phyloP scores from a whole-genome alignment of 805 yeast genomes.

The Brettanomyces nanus region DNA sequence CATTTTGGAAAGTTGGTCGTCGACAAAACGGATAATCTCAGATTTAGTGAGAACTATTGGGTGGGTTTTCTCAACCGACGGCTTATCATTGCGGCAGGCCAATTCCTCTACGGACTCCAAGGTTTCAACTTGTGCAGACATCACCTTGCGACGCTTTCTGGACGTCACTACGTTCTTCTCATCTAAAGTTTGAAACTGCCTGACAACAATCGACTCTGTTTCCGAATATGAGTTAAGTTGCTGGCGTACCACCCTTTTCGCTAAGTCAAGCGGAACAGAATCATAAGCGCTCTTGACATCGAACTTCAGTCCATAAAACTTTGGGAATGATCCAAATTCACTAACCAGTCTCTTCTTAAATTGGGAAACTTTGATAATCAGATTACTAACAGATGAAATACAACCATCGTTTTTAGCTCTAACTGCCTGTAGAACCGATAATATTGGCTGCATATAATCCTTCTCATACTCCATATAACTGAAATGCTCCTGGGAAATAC shows the following conservation, averaged over 20 bases:
- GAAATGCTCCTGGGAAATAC: slow-evolving; percentile 24
- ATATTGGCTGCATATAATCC: slow-evolving; percentile 36
- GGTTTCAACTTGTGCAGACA: not conserved
- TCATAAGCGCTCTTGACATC: slow-evolving; percentile 79
- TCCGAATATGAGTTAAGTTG: slow-evolving; percentile 13
- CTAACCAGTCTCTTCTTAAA: slow-evolving; percentile 28
- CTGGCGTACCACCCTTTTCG: slow-evolving; percentile 9
- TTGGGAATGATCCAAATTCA: slow-evolving; percentile 22
- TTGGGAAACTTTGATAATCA: slow-evolving; percentile 29
- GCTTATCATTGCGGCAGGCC: not conserved
- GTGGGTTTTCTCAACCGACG: slow-evolving; percentile 9
- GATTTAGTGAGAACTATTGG: slow-evolving; percentile 26
- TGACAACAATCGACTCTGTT: slow-evolving; percentile 9
- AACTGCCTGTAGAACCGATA: slow-evolving; percentile 21
- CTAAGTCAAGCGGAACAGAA: slow-evolving; percentile 42
- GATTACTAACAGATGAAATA: slow-evolving; percentile 34
- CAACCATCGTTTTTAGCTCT: not conserved
- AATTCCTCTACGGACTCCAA: not conserved
- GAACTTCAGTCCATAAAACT: slow-evolving; percentile 51
- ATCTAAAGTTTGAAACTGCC: slow-evolving; percentile 5
- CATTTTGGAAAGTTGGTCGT: slow-evolving; percentile 47
- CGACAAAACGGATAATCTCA: slow-evolving; percentile 38
- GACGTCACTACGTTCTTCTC: not conserved
- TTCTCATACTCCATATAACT: slow-evolving; percentile 28
- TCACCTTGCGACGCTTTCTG: not conserved